Evolutionary conservation across 345 rosid species (phyloP).

Genomic region (Durio zibethinus): DNA sequence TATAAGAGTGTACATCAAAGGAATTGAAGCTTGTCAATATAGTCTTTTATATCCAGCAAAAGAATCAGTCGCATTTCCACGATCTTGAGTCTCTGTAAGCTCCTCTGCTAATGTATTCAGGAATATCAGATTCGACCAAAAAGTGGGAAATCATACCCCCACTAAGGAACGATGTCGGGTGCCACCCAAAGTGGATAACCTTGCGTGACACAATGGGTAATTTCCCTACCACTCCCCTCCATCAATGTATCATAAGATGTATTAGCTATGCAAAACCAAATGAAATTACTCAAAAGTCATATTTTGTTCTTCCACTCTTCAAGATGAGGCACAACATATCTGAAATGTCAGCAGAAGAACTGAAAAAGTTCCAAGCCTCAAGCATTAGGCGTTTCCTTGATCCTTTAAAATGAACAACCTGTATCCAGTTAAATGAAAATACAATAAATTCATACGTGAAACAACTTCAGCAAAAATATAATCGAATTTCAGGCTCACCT

Average conservation of each 20-base stretch:
- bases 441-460: background rate
- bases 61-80: background rate
- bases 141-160: background rate
- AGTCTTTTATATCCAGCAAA: background rate
- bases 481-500: background rate
- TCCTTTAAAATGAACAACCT: conserved; percentile 96
- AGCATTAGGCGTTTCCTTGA: conserved; percentile 96
- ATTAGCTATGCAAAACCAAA: background rate
- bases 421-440: conserved; percentile 9
- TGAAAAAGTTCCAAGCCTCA: conserved; percentile 83
- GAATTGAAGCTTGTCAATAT: background rate
- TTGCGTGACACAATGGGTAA: background rate
- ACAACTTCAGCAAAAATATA: background rate
- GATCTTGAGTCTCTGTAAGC: background rate
- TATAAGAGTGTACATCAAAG: background rate
- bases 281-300: conserved; percentile 54
- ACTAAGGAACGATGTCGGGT: background rate
- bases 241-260: background rate
- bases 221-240: background rate
- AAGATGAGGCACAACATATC: conserved; percentile 84
- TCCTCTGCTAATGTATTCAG: background rate
- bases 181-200: background rate
- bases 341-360: conserved; percentile 46
- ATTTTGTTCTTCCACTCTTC: conserved; percentile 86
- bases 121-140: background rate